These are phyloP conservation scores for Paramecium bursaria DNA, from an alignment of 73 alveolate genomes.

Conservation along the genomic window DNA sequence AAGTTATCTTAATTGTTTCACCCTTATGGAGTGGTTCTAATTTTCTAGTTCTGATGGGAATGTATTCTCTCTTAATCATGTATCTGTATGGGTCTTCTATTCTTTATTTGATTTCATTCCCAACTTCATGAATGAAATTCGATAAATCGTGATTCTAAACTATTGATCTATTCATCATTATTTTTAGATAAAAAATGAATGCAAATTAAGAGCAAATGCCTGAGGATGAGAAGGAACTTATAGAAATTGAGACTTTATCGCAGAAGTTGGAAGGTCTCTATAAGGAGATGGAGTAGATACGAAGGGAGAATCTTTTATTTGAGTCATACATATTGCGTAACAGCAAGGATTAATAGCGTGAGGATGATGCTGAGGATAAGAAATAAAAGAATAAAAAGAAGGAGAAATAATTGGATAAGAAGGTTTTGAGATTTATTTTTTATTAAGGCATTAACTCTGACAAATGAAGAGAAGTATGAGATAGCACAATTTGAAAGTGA, in stretches of 20 bases:
- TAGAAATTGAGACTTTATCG: constrained; percentile 82
- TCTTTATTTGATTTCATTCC: no score
- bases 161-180: no score
- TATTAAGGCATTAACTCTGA: constrained; percentile 71
- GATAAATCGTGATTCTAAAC: no score
- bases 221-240: constrained; percentile 76
- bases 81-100: no score
- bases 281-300: constrained; percentile 83
- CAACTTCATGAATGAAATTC: no score
- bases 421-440: constrained; percentile 13
- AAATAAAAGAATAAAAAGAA: constrained; percentile 72
- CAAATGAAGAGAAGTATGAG: constrained; percentile 88
- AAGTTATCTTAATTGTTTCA: no score
- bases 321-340: constrained; percentile 82
- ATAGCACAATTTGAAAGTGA: constrained; percentile 87
- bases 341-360: constrained; percentile 72
- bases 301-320: constrained; percentile 86
- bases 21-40: no score
- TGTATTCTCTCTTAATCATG: no score
- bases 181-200: neutral
- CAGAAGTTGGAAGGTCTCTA: constrained; percentile 76
- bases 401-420: constrained; percentile 70
- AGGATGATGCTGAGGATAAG: constrained; percentile 77
- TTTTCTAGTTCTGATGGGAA: no score
- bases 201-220: constrained; percentile 57